Percentiles rank a stretch among this genome's conserved stretches.
Conservation (phyloP, 2,329 filamentous ascomycete species). For the Lomentospora prolificans region DNA sequence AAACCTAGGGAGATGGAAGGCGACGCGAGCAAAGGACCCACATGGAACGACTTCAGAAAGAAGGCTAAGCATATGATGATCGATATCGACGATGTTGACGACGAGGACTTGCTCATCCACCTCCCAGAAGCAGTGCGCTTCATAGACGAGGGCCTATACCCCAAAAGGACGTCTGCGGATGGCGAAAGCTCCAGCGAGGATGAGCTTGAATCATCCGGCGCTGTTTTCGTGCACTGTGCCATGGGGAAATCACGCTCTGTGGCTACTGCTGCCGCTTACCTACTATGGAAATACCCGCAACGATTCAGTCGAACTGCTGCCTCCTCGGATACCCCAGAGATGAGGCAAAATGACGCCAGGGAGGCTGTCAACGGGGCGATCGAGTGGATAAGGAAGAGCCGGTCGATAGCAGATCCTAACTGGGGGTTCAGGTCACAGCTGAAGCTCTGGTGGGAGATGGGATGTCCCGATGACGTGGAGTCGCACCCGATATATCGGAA, state of each 20-base stretch:
- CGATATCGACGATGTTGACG: constrained; percentile 82
- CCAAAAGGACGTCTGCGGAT: neutral
- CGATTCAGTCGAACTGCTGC: constrained; percentile 36
- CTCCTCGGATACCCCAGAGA: constrained; percentile 30
- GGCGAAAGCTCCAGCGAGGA: neutral
- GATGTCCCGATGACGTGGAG: constrained; percentile 58
- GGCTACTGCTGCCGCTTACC: constrained; percentile 71
- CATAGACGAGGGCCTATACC: constrained; percentile 63
- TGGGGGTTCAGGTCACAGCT: constrained; percentile 85
- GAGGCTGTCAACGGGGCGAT: constrained; percentile 54
- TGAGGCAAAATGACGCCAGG: constrained; percentile 14
- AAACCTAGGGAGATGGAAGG: constrained; percentile 33
- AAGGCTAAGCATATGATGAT: constrained; percentile 66
- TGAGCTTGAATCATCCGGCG: constrained; percentile 14
- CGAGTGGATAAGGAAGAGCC: constrained; percentile 54
- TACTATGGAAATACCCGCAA: constrained; percentile 58
- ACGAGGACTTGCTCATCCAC: constrained; percentile 76
- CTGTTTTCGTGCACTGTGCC: constrained; percentile 61
- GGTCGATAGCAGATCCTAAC: constrained; percentile 81
- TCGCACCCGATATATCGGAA: constrained; percentile 70
- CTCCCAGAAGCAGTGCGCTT: constrained; percentile 72
- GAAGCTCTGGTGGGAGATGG: constrained; percentile 78
- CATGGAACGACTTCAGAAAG: constrained; percentile 39
- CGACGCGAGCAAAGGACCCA: constrained; percentile 31
- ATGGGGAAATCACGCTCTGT: constrained; percentile 95